Percentiles rank a stretch among this genome's conserved stretches.
These are phyloP conservation scores for Rhizoclosmatium globosum DNA, from an alignment of 192 early-diverging fungal genomes.

Conservation along the genomic window DNA sequence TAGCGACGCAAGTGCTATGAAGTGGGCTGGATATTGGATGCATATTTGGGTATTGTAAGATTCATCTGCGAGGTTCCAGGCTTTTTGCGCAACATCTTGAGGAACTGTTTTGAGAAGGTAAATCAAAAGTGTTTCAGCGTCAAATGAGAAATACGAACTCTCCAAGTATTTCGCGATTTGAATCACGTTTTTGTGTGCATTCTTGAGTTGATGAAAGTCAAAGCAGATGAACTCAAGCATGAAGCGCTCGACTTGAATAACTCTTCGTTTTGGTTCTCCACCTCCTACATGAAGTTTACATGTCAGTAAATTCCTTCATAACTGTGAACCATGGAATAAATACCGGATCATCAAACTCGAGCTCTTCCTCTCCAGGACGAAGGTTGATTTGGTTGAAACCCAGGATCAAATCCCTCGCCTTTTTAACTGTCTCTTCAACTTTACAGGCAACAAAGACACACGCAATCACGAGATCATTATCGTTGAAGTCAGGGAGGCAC, in stretches of 20 bases:
- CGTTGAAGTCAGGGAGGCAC: neutral
- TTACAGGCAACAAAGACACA: constrained; percentile 85
- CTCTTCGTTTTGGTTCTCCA: constrained; percentile 71
- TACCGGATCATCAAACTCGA: constrained; percentile 32
- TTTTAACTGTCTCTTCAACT: constrained; percentile 88
- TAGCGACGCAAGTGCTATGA: constrained; percentile 69
- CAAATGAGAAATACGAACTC: constrained; percentile 45
- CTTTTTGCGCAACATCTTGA: constrained; percentile 55
- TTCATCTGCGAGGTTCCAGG: constrained; percentile 58
- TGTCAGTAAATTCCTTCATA: too few relatives aligned
- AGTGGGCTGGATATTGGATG: constrained; percentile 70
- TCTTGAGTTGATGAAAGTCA: constrained; percentile 75
- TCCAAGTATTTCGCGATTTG: constrained; percentile 76
- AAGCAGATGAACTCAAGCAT: constrained; percentile 83
- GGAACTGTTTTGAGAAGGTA: constrained; percentile 44
- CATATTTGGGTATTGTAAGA: constrained; percentile 65
- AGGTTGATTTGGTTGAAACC: constrained; percentile 58
- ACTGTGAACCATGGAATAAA: neutral
- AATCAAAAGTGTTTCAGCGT: neutral
- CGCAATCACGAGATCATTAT: constrained; percentile 66
- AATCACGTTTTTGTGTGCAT: constrained; percentile 74
- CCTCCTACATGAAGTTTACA: constrained; percentile 46
- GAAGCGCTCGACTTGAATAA: constrained; percentile 73
- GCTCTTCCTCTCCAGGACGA: constrained; percentile 58
- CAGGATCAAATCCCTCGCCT: constrained; percentile 80